Conservation (phyloP, 2,329 filamentous ascomycete genomes). For the Apiospora koreana region DNA sequence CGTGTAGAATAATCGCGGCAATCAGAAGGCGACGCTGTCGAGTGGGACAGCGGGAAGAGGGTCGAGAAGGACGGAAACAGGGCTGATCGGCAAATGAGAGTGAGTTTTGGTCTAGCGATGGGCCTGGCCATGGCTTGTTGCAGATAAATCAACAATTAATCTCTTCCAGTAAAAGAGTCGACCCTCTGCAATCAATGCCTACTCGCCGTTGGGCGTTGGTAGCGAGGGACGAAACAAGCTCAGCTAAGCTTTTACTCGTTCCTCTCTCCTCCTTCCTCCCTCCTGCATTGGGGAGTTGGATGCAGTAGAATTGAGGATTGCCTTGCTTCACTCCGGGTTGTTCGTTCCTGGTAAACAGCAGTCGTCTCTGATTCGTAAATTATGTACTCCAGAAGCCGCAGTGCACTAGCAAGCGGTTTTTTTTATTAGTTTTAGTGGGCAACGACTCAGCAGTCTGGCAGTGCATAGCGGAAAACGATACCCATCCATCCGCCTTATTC, state of each 20-base stretch:
- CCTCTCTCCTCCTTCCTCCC: no score
- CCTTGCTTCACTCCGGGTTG: no score
- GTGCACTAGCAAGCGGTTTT: no score
- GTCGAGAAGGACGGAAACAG: background rate
- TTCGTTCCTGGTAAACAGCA: no score
- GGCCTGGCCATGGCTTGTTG: background rate
- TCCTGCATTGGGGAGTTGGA: background rate
- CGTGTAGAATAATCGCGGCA: background rate
- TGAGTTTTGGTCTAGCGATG: background rate
- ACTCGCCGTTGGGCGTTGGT: background rate
- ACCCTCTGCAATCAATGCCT: background rate
- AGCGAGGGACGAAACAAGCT: conserved; percentile 6
- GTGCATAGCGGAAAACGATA: no score
- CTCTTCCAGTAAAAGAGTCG: background rate
- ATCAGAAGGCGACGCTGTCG: background rate
- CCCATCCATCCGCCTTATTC: background rate
- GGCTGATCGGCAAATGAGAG: background rate
- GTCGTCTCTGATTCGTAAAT: no score
- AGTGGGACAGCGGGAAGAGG: background rate
- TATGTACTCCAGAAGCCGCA: no score
- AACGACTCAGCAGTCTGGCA: background rate
- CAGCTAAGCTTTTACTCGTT: conserved; percentile 8
- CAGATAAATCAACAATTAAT: background rate
- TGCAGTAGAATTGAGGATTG: no score
- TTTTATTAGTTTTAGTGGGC: no score